Conservation (phyloP, 2,329 filamentous ascomycete genomes). For the Incumbomyces delicatus region DNA sequence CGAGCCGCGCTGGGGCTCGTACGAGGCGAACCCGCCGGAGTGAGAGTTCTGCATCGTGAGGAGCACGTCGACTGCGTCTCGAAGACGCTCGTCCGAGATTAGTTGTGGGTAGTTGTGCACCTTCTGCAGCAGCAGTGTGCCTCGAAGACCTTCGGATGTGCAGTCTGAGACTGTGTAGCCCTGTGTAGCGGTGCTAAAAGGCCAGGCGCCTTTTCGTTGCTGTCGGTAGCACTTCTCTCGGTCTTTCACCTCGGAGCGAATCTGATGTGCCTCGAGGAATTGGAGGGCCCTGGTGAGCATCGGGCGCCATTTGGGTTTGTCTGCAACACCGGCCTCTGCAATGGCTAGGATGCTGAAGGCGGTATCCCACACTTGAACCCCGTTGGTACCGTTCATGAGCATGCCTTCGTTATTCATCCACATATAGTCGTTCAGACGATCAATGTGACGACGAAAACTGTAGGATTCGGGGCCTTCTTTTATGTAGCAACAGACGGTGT, state of each 20-base stretch:
- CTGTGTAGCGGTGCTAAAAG: conserved; percentile 84
- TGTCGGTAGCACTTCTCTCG: conserved; percentile 80
- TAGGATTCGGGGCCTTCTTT: conserved; percentile 66
- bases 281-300: conserved; percentile 75
- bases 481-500: conserved; percentile 76
- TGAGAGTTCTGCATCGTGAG: conserved; percentile 76
- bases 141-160: conserved; percentile 80
- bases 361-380: conserved; percentile 97
- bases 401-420: conserved; percentile 92
- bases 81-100: conserved; percentile 66
- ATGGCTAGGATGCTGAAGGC: conserved; percentile 78
- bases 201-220: conserved; percentile 85
- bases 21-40: conserved; percentile 79
- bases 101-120: conserved; percentile 63
- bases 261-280: conserved; percentile 86
- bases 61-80: conserved; percentile 82
- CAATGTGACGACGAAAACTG: conserved; percentile 65
- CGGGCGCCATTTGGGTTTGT: conserved; percentile 64
- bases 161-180: conserved; percentile 95
- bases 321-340: conserved; percentile 67
- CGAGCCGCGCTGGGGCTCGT: conserved; percentile 73
- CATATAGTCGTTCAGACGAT: conserved; percentile 73
- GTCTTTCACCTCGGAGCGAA: conserved; percentile 69
- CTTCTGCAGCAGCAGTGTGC: conserved; percentile 74
- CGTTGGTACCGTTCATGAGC: conserved; percentile 92